These are phyloP conservation scores for Candida germanica DNA, from an alignment of 805 yeast species.

Conservation along the genomic window DNA sequence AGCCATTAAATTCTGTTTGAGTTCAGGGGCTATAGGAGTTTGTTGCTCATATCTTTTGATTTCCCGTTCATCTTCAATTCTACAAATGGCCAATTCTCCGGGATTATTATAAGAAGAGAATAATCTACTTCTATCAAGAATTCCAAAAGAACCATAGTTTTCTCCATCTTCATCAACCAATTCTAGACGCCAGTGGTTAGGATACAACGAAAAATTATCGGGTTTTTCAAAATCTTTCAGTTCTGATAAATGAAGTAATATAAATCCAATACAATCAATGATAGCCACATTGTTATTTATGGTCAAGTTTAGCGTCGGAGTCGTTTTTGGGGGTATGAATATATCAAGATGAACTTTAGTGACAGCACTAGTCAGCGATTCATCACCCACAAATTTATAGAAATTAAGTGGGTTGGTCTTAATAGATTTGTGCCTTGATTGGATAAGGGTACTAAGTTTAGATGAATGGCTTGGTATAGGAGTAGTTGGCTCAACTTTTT, in stretches of 20 bases:
- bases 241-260: conserved; percentile 29
- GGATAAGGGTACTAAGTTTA: conserved; percentile 43
- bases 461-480: conserved; percentile 20
- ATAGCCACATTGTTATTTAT: conserved; percentile 28
- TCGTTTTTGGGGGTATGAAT: conserved; percentile 32
- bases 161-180: conserved; percentile 94
- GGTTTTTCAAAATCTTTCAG: conserved; percentile 15
- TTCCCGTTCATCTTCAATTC: conserved; percentile 47
- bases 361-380: conserved; percentile 1
- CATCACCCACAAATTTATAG: conserved; percentile 28
- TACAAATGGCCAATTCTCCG: conserved; percentile 76
- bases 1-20: conserved; percentile 22
- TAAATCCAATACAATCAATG: conserved; percentile 40
- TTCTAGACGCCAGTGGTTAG: conserved; percentile 72
- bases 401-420: conserved; percentile 44
- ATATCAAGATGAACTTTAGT: conserved; percentile 17
- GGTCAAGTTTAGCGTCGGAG: conserved; percentile 23
- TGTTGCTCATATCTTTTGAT: conserved; percentile 43
- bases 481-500: conserved; percentile 17
- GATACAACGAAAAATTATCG: conserved; percentile 20
- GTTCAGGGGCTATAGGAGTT: conserved; percentile 54
- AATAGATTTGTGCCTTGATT: conserved; percentile 29
- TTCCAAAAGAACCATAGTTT: conserved; percentile 88
- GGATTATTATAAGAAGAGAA: conserved; percentile 70
- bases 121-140: conserved; percentile 64